A percentile compares a stretch with the other conserved stretches of the same genome.
Evolutionary conservation across 768 basidiomycete genomes (phyloP).

Genomic region (Pleurotus salmoneostramineus): DNA sequence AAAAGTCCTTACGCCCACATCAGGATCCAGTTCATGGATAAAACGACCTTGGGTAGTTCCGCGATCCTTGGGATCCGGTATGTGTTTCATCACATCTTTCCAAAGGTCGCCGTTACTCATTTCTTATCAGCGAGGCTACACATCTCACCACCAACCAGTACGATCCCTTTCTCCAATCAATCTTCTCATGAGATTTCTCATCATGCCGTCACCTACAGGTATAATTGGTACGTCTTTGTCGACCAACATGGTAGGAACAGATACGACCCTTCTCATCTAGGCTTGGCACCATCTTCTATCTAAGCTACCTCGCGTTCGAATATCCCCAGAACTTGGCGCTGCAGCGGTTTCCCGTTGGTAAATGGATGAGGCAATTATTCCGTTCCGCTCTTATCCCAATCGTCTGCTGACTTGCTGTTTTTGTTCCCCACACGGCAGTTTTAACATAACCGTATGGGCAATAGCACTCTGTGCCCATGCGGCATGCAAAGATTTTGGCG

Average conservation of each 20-base stretch:
- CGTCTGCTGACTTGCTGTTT: not conserved
- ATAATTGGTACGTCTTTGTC: conserved; percentile 49
- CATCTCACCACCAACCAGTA: conserved; percentile 66
- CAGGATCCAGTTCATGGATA: conserved; percentile 81
- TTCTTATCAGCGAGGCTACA: conserved; percentile 41
- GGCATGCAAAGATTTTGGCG: conserved; percentile 67
- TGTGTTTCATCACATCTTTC: conserved; percentile 21
- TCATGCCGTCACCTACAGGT: conserved; percentile 30
- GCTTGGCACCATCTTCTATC: conserved; percentile 75
- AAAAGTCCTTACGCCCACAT: not conserved
- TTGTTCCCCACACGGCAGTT: conserved; percentile 23
- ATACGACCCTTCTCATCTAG: conserved; percentile 23
- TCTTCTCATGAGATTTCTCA: not conserved
- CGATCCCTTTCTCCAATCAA: conserved; percentile 13
- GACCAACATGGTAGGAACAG: too few relatives aligned
- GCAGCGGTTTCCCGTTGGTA: conserved; percentile 71
- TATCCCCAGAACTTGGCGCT: conserved; percentile 73
- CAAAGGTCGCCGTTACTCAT: not conserved
- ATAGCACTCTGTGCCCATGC: conserved; percentile 58
- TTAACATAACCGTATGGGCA: conserved; percentile 68
- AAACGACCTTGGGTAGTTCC: conserved; percentile 63
- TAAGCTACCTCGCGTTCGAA: conserved; percentile 68
- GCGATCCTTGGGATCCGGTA: conserved; percentile 68
- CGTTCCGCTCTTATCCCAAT: not conserved
- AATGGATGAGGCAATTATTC: conserved; percentile 66